These are phyloP conservation scores for Fusarium mexicanum DNA, from an alignment of 2,329 filamentous ascomycete genomes.

Conservation along the genomic window DNA sequence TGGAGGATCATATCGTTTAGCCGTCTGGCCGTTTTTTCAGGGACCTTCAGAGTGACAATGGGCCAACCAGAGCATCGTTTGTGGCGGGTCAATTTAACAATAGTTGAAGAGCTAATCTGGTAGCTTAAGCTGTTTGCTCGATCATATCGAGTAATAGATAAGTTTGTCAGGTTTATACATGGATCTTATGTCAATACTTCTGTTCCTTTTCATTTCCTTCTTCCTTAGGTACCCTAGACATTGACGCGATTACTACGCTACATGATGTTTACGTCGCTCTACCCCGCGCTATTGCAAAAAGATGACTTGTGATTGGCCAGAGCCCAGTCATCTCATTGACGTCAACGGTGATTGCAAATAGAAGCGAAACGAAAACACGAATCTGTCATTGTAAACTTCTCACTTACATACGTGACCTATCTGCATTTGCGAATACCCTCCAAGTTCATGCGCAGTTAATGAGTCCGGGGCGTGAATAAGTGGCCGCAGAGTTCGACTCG, in stretches of 20 bases:
- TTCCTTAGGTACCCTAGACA: constrained; percentile 1
- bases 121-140: constrained; percentile 20
- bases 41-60: not conserved
- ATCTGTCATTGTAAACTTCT: constrained; percentile 12
- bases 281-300: constrained; percentile 42
- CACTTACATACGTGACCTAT: not conserved
- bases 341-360: constrained; percentile 25
- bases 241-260: constrained; percentile 28
- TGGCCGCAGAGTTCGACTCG: not conserved
- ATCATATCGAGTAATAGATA: constrained; percentile 36
- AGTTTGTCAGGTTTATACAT: not conserved
- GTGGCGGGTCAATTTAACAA: not conserved
- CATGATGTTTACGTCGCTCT: constrained; percentile 31
- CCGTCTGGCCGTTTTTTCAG: constrained; percentile 15
- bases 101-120: constrained; percentile 24
- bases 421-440: not conserved
- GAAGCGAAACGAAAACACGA: not conserved
- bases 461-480: not conserved
- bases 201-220: not conserved
- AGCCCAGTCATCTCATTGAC: constrained; percentile 37
- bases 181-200: not conserved
- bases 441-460: not conserved
- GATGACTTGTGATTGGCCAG: constrained; percentile 37
- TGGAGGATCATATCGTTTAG: constrained; percentile 18
- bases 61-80: constrained; percentile 6